Percentiles rank a stretch among this genome's conserved stretches.
Evolutionary conservation across 2,329 filamentous ascomycete genomes (phyloP).

Genomic region (Colletotrichum spaethianum): DNA sequence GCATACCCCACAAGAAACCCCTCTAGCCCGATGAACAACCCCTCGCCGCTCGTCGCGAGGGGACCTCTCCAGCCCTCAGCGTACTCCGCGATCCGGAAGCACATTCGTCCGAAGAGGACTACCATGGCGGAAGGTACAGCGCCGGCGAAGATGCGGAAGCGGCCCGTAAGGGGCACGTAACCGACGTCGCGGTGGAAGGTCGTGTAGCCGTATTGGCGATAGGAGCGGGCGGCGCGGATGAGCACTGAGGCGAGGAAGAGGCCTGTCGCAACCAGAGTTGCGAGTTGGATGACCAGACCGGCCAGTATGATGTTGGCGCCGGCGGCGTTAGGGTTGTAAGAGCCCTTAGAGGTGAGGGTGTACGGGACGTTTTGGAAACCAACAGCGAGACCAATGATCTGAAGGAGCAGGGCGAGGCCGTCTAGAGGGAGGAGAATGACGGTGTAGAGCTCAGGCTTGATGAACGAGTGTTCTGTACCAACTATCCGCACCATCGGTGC

Average conservation of each 20-base stretch:
- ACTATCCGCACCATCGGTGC: conserved; percentile 46
- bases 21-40: conserved; percentile 49
- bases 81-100: conserved; percentile 47
- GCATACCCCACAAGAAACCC: conserved; percentile 48
- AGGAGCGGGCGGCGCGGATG: conserved; percentile 43
- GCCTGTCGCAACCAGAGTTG: conserved; percentile 45
- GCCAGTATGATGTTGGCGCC: conserved; percentile 45
- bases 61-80: conserved; percentile 45
- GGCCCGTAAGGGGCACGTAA: conserved; percentile 45
- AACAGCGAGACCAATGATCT: conserved; percentile 47
- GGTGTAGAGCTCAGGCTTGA: conserved; percentile 45
- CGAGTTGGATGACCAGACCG: conserved; percentile 47
- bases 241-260: conserved; percentile 45
- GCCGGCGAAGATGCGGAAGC: conserved; percentile 47
- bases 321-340: conserved; percentile 35
- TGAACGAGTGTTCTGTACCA: conserved; percentile 49
- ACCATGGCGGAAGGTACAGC: conserved; percentile 45
- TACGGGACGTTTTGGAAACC: conserved; percentile 44
- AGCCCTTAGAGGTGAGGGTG: conserved; percentile 1
- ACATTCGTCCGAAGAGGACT: conserved; percentile 46
- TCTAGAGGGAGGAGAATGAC: conserved; percentile 48
- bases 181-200: conserved; percentile 48
- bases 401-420: conserved; percentile 45
- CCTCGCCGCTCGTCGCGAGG: conserved; percentile 45
- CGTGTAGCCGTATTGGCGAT: conserved; percentile 47